These are phyloP conservation scores for Neurospora crassa DNA, from an alignment of 2,329 filamentous ascomycete genomes.

Conservation along the genomic window DNA sequence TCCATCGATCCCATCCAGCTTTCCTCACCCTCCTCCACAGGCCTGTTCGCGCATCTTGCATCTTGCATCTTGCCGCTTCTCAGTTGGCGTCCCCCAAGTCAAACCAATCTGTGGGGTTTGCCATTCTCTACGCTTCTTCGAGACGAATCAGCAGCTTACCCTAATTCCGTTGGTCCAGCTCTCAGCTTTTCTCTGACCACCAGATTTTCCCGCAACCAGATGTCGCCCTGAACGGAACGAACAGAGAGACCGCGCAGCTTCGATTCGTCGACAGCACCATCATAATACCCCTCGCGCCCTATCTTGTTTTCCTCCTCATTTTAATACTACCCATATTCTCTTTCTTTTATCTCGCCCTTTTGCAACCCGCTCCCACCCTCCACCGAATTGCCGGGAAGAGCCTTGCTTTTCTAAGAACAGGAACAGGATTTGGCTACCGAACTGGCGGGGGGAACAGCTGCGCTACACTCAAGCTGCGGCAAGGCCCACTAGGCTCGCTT, in stretches of 20 bases:
- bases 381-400: conserved; percentile 5
- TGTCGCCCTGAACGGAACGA: conserved; percentile 10
- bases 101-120: neutral
- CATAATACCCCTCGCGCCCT: neutral
- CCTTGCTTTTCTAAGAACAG: conserved; percentile 7
- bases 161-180: neutral
- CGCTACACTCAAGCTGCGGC: conserved; percentile 10
- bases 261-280: neutral
- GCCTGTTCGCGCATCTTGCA: neutral
- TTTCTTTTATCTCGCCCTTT: neutral
- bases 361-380: conserved; percentile 1
- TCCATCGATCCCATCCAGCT: neutral
- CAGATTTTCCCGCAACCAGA: conserved; percentile 13
- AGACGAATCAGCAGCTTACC: conserved; percentile 13
- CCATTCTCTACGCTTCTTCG: conserved; percentile 8
- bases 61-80: conserved; percentile 7
- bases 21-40: neutral
- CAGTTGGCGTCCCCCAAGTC: conserved; percentile 2
- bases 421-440: conserved; percentile 14
- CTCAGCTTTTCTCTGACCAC: conserved; percentile 3
- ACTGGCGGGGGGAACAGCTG: conserved; percentile 9
- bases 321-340: neutral
- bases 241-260: neutral
- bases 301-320: neutral
- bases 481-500: conserved; percentile 4